A percentile compares a stretch with the other conserved stretches of the same genome.
phyloP scores from a whole-genome alignment of 2,329 filamentous ascomycete species.

The Achaetomium macrosporum region DNA sequence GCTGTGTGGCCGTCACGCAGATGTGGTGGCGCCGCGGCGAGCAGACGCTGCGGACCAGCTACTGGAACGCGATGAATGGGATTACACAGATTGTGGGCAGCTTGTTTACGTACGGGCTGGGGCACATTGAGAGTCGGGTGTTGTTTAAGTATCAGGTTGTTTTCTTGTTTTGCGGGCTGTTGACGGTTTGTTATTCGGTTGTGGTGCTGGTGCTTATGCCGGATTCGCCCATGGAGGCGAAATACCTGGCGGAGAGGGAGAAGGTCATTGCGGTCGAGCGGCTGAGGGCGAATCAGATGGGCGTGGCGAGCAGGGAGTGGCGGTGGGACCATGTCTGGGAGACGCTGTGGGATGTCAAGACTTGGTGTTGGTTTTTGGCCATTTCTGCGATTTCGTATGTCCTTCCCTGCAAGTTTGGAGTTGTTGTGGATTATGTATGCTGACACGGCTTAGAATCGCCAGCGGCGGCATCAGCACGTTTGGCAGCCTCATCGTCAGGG shows the following conservation, averaged over 20 bases:
- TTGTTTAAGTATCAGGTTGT: conserved; percentile 41
- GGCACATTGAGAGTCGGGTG: conserved; percentile 39
- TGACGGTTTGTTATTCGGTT: conserved; percentile 47
- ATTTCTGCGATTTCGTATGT: conserved; percentile 48
- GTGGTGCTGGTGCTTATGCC: conserved; percentile 55
- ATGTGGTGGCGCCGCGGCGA: conserved; percentile 50
- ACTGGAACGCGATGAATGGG: conserved; percentile 52
- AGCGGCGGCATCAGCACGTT: conserved; percentile 55
- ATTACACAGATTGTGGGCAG: conserved; percentile 51
- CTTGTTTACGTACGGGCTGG: conserved; percentile 47
- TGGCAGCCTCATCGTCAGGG: conserved; percentile 51
- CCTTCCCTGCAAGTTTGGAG: background rate
- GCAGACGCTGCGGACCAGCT: conserved; percentile 43
- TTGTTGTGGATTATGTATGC: background rate
- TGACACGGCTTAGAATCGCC: conserved; percentile 32
- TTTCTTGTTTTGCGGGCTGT: conserved; percentile 42
- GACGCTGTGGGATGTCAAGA: conserved; percentile 35
- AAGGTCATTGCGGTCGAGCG: conserved; percentile 49
- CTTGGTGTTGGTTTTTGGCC: conserved; percentile 36
- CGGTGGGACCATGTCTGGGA: conserved; percentile 39
- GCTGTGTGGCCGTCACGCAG: conserved; percentile 47
- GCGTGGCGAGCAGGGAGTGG: conserved; percentile 35
- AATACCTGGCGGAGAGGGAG: conserved; percentile 50
- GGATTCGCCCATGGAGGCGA: conserved; percentile 56
- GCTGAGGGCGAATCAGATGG: conserved; percentile 45